Evolutionary conservation across 2,329 filamentous ascomycete genomes (phyloP).

Genomic region (Penicillium griseofulvum): DNA sequence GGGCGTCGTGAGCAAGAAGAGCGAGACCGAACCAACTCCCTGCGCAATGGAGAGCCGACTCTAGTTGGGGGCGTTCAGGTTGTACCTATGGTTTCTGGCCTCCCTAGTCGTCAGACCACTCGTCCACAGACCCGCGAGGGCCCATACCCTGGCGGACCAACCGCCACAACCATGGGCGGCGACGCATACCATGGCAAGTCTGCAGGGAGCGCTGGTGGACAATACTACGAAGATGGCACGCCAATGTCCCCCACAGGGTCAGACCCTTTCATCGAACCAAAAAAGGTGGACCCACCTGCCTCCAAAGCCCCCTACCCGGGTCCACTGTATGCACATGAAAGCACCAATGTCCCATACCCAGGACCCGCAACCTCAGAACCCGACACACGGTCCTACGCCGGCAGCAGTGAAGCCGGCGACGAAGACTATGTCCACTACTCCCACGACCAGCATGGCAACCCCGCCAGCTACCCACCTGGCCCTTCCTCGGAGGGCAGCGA

Average conservation of each 20-base stretch:
- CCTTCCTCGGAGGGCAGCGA: constrained; percentile 51
- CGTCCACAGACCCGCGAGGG: constrained; percentile 49
- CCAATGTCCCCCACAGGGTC: constrained; percentile 56
- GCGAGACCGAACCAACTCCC: constrained; percentile 77
- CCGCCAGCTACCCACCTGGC: constrained; percentile 53
- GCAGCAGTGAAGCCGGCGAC: constrained; percentile 61
- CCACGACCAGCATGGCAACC: constrained; percentile 60
- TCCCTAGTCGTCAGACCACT: constrained; percentile 53
- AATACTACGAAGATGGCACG: constrained; percentile 51
- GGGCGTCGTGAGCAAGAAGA: constrained; percentile 91
- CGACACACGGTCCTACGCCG: constrained; percentile 50
- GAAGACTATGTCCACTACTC: constrained; percentile 70
- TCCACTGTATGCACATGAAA: constrained; percentile 42
- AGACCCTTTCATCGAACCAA: constrained; percentile 60
- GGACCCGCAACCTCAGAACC: constrained; percentile 45
- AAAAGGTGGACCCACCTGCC: constrained; percentile 28
- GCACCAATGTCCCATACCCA: constrained; percentile 29
- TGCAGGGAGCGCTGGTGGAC: constrained; percentile 38
- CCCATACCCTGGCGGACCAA: constrained; percentile 40
- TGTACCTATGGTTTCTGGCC: constrained; percentile 80
- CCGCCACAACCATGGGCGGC: constrained; percentile 29
- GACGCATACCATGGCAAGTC: constrained; percentile 22
- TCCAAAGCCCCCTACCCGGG: constrained; percentile 27
- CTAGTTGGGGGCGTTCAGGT: constrained; percentile 92
- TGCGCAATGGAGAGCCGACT: constrained; percentile 83